Conservation (phyloP, 225 moss, liverwort and hornwort genomes). For the Neckera pumila region DNA sequence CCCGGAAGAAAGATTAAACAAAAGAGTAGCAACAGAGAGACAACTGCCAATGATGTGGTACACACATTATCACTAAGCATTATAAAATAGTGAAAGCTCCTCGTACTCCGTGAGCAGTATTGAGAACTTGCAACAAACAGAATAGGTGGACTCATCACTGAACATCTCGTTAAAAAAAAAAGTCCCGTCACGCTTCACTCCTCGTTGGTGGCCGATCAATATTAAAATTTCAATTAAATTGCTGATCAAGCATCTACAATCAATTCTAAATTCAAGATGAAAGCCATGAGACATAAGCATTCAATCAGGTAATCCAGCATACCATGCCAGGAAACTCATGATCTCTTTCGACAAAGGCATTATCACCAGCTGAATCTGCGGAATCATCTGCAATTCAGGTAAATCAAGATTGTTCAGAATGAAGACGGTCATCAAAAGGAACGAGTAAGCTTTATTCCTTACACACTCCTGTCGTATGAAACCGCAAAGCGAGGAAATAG, state of each 20-base stretch:
- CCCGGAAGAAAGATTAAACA: background rate
- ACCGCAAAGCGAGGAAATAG: background rate
- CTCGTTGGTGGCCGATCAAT: background rate
- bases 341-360: conserved; percentile 41
- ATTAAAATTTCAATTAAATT: background rate
- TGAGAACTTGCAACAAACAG: background rate
- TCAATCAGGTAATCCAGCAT: background rate
- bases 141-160: background rate
- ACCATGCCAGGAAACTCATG: conserved; percentile 58
- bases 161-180: background rate
- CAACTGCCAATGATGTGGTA: background rate
- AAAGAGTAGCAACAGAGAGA: background rate
- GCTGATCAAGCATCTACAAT: background rate
- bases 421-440: background rate
- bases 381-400: conserved; percentile 31
- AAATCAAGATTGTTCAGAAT: background rate
- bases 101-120: background rate
- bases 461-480: background rate
- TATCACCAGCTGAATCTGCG: conserved; percentile 15
- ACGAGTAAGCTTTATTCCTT: background rate
- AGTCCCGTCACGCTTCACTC: background rate
- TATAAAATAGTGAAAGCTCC: background rate
- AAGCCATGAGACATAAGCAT: background rate
- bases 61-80: background rate
- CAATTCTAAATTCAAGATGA: background rate